Evolutionary conservation across 371 early-diverging fungal genomes (phyloP), one percentile per base, ranked within the genome.

Genomic region (Haplosporangium sp.): DNA sequence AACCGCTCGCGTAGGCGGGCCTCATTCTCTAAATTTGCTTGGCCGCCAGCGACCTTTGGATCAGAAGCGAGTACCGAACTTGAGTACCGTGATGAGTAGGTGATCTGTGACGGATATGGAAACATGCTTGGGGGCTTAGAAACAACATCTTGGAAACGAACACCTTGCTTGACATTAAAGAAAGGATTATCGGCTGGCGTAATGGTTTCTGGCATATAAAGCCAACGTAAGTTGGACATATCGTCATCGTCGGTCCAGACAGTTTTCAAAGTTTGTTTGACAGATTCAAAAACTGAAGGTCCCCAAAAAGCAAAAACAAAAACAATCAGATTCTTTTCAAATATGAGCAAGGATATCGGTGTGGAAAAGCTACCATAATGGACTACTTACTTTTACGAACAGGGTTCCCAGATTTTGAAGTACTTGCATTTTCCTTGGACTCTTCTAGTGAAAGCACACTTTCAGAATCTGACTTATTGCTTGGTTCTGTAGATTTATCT

Each of bases 71-170:
- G n/a, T 7, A 61, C 20, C 7, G 39, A 20, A 2, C n/a, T 40
- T 35, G 59, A 57, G 11, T 63, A 63, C 34, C 45, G 48, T 5
- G 64, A 70, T 4, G 63, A 40, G 59, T 70, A 70, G 34, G 19
- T 42, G 42, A 70, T 44, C 19, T 57, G 63, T 8, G 64, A 38
- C 5, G 63, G 19, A 27, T 70, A 70, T 10, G 71, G 71, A 19
- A 70, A 70, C 20, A 37, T 7, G 11, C 17, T 19, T 1, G 71
- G 71, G 0, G n/a, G 57, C 38, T 62, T 48, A 15, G 63, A 57
- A 13, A 63, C 58, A 62, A 63, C 38, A 19, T 62, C 57, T 40
- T 55, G 63, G 48, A 69, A 47, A 15, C 47, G 62, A 57, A 63
- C 57, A 3, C 62, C 57, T 19, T 0, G n/a, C 27, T 40, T n/a